Percentiles rank a stretch among this genome's conserved stretches.
phyloP scores from a whole-genome alignment of 495 filamentous ascomycete genomes.

The Penicillium salamii region DNA sequence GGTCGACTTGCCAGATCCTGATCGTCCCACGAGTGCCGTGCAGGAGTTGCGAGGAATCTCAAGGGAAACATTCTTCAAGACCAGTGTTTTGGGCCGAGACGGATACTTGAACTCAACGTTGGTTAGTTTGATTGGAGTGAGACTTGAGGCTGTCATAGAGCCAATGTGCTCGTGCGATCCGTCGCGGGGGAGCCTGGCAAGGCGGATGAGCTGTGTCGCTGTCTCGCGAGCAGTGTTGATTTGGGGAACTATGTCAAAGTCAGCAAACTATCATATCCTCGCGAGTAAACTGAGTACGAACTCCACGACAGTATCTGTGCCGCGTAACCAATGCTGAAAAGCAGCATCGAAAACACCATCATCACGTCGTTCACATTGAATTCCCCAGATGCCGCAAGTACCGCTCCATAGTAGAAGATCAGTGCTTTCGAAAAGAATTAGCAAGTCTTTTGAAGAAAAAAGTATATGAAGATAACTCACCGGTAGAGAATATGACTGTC shows the following conservation, averaged over 20 bases:
- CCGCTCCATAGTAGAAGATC: slow-evolving; percentile 79
- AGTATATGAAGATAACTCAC: slow-evolving; percentile 28
- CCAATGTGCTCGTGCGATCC: slow-evolving; percentile 58
- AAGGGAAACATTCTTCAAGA: slow-evolving; percentile 61
- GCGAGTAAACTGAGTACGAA: slow-evolving; percentile 20
- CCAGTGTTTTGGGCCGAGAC: slow-evolving; percentile 43
- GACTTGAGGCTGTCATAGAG: slow-evolving; percentile 38
- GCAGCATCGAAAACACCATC: slow-evolving; percentile 74
- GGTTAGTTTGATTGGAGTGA: slow-evolving; percentile 61
- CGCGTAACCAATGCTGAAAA: slow-evolving; percentile 75
- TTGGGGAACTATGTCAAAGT: slow-evolving; percentile 60
- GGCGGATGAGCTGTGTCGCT: slow-evolving; percentile 70
- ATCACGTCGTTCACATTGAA: slow-evolving; percentile 58
- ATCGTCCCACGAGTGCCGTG: slow-evolving; percentile 76
- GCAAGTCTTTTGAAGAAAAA: not conserved
- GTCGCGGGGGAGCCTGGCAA: slow-evolving; percentile 55
- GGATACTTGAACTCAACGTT: slow-evolving; percentile 70
- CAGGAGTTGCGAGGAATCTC: slow-evolving; percentile 55
- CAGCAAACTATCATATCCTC: not conserved
- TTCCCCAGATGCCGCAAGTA: slow-evolving; percentile 48
- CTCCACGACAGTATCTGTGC: slow-evolving; percentile 63
- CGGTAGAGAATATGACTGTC: slow-evolving; percentile 64
- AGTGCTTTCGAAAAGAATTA: slow-evolving; percentile 49
- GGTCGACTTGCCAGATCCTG: slow-evolving; percentile 88
- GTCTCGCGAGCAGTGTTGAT: slow-evolving; percentile 69